Conservation (phyloP, 805 yeast species). For the Danielozyma ontarioensis region DNA sequence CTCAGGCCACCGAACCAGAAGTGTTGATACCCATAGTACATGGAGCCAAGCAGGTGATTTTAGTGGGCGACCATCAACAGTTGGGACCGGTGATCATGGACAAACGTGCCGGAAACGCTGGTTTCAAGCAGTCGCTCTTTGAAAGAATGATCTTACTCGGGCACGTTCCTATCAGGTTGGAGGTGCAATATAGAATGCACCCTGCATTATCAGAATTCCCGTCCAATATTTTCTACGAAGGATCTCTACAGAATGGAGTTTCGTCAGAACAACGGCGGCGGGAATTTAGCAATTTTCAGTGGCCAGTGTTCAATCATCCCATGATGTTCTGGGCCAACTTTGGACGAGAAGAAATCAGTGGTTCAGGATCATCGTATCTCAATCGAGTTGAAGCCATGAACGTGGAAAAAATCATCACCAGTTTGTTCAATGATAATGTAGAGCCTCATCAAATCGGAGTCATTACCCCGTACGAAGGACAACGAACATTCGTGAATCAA, state of each 20-base stretch:
- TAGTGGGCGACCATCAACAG: constrained; percentile 96
- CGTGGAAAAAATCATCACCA: constrained; percentile 72
- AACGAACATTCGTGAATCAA: constrained; percentile 73
- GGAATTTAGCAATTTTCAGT: constrained; percentile 63
- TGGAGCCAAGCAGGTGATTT: constrained; percentile 83
- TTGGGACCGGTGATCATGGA: constrained; percentile 87
- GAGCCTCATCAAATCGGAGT: constrained; percentile 82
- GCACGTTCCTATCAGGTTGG: constrained; percentile 77
- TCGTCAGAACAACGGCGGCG: constrained; percentile 66
- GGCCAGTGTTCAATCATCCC: constrained; percentile 83
- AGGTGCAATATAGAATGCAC: constrained; percentile 94
- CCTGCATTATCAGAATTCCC: constrained; percentile 85
- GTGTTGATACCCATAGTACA: constrained; percentile 82
- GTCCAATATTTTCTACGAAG: constrained; percentile 89
- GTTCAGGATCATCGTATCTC: constrained; percentile 73
- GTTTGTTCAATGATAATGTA: constrained; percentile 71
- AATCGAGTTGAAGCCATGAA: constrained; percentile 89
- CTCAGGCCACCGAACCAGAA: constrained; percentile 94
- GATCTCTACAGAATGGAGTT: constrained; percentile 87
- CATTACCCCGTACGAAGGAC: constrained; percentile 93
- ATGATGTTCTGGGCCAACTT: constrained; percentile 94
- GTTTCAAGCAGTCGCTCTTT: constrained; percentile 79
- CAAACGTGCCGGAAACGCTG: constrained; percentile 78
- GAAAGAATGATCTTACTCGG: constrained; percentile 81
- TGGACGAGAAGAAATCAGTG: constrained; percentile 85